A percentile compares a stretch with the other conserved stretches of the same genome.
phyloP scores from a whole-genome alignment of 179 eudicot species.

The Spinacia oleracea region DNA sequence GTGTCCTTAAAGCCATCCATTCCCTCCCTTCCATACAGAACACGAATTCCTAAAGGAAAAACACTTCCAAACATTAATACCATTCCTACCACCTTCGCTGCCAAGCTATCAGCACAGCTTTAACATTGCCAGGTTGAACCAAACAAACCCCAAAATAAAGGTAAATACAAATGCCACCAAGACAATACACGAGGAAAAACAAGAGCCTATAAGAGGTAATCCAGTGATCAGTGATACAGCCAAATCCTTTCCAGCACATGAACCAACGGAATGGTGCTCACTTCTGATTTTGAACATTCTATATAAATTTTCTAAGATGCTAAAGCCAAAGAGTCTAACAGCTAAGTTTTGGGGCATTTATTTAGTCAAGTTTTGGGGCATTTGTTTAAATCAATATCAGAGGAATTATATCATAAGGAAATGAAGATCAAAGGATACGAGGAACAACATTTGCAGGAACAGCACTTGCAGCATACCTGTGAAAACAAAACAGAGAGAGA shows the following conservation, averaged over 20 bases:
- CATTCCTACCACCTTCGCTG: not conserved
- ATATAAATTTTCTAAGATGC: not conserved
- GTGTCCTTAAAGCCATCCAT: not conserved
- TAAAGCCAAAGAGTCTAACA: not conserved
- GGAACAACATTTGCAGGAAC: conserved; percentile 82
- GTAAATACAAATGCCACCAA: not conserved
- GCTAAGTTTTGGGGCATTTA: no score
- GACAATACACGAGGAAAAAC: not conserved
- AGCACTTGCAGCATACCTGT: conserved; percentile 84
- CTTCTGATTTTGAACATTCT: not conserved
- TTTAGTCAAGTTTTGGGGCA: no score
- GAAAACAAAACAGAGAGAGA: conserved; percentile 1
- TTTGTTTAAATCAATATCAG: not conserved
- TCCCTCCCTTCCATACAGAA: not conserved
- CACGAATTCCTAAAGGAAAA: not conserved
- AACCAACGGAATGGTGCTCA: not conserved
- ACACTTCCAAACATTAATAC: not conserved
- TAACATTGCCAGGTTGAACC: not conserved
- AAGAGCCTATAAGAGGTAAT: not conserved
- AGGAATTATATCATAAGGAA: conserved; percentile 6
- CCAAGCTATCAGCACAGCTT: not conserved
- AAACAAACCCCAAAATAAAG: not conserved
- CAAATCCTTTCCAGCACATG: not conserved
- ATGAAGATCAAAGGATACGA: conserved; percentile 76
- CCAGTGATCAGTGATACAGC: not conserved